Evolutionary conservation across 108 stramenopile genomes (phyloP).

Genomic region (Epithemia pelagica): DNA sequence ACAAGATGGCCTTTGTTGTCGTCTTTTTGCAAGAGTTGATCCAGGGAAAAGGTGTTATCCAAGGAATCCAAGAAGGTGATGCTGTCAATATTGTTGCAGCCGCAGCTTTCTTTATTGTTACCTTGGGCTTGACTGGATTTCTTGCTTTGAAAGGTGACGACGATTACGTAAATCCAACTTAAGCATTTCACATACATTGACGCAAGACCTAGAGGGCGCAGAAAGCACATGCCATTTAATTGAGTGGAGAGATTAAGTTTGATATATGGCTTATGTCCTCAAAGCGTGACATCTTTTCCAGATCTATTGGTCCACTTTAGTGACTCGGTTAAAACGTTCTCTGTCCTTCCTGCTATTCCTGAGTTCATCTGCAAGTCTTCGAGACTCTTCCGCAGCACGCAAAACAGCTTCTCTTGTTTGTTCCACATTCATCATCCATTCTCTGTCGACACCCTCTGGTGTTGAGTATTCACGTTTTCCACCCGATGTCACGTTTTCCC

Average conservation of each 20-base stretch:
- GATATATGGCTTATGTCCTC: too few species aligned
- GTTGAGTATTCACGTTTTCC: not conserved
- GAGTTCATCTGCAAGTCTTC: too few species aligned
- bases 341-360: too few species aligned
- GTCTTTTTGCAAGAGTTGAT: constrained; percentile 77
- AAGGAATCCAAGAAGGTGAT: constrained; percentile 70
- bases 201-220: too few species aligned
- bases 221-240: too few species aligned
- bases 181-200: too few species aligned
- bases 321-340: too few species aligned
- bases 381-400: not conserved
- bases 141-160: constrained; percentile 72
- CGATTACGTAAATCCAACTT: constrained; percentile 20
- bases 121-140: constrained; percentile 62
- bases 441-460: not conserved
- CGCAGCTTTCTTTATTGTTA: constrained; percentile 32
- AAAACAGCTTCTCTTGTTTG: not conserved
- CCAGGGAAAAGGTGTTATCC: constrained; percentile 70
- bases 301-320: too few species aligned
- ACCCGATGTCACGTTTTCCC: not conserved
- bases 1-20: constrained; percentile 70
- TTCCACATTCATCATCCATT: not conserved
- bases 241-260: too few species aligned
- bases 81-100: constrained; percentile 33
- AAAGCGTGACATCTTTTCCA: too few species aligned